Conservation (phyloP, 768 basidiomycete species). For the Mycena alexandri region DNA sequence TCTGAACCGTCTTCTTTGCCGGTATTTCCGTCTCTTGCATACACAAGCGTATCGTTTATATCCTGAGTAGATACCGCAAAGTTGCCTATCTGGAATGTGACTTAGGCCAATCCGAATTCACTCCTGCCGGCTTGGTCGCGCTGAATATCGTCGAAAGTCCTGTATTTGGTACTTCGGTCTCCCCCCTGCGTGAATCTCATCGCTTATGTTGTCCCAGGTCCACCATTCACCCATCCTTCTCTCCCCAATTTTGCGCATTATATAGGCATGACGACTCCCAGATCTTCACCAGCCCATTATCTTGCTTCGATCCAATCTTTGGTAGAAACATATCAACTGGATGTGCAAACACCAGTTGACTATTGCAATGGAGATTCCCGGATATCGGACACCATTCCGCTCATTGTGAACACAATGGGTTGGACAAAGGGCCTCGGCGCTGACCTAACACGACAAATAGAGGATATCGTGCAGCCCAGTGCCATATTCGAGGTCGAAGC, state of each 20-base stretch:
- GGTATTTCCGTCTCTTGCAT: conserved; percentile 54
- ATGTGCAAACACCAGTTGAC: conserved; percentile 64
- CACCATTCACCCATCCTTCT: conserved; percentile 87
- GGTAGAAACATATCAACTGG: conserved; percentile 74
- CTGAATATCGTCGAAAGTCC: conserved; percentile 77
- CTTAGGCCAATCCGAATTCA: conserved; percentile 94
- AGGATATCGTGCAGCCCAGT: conserved; percentile 72
- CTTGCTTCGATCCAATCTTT: conserved; percentile 75
- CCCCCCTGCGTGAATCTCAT: background rate
- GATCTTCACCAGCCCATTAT: conserved; percentile 82
- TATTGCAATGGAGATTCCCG: conserved; percentile 49
- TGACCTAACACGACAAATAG: conserved; percentile 79
- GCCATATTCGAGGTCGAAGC: conserved; percentile 67
- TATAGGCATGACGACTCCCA: conserved; percentile 83
- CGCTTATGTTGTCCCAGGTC: conserved; percentile 62
- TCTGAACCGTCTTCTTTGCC: conserved; percentile 73
- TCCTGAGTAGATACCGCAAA: conserved; percentile 67
- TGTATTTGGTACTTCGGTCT: conserved; percentile 70
- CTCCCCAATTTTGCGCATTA: conserved; percentile 83
- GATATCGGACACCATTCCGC: conserved; percentile 74
- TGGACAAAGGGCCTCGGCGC: conserved; percentile 96
- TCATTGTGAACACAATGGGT: conserved; percentile 96
- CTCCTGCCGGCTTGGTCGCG: conserved; percentile 86
- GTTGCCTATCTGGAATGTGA: conserved; percentile 96
- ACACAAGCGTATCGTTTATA: conserved; percentile 14